A percentile compares a stretch with the other conserved stretches of the same genome.
Conservation (phyloP, 1,284 basidiomycete genomes). For the Crepidotus sp. region DNA sequence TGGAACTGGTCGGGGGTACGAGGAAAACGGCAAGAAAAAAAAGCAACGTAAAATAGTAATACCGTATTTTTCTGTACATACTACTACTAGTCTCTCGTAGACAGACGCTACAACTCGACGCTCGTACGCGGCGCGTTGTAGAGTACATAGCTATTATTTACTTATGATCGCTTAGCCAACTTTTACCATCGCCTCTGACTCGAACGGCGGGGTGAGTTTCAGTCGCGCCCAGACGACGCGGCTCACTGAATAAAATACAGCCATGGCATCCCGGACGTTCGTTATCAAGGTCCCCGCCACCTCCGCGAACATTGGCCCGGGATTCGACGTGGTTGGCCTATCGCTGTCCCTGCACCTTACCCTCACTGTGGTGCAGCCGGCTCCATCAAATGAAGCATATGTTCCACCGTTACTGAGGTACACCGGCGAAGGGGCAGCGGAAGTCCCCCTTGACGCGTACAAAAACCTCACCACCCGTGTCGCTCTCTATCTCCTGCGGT, state of each 20-base stretch:
- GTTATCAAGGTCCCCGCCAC: conserved; percentile 87
- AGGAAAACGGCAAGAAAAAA: background rate
- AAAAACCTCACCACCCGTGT: conserved; percentile 98
- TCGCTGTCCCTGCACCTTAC: conserved; percentile 86
- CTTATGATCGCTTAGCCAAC: background rate
- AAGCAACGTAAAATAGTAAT: background rate
- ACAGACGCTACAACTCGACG: no score
- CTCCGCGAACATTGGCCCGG: conserved; percentile 97
- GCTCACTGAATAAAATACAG: background rate
- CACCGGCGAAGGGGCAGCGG: conserved; percentile 80
- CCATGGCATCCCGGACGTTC: conserved; percentile 26
- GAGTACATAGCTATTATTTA: no score
- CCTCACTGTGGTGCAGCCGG: conserved; percentile 56
- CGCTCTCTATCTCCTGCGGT: conserved; percentile 93
- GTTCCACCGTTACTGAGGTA: conserved; percentile 66
- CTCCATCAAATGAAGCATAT: conserved; percentile 25
- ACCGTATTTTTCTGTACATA: background rate
- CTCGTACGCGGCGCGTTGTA: no score
- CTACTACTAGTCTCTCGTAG: no score
- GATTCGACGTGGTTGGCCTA: conserved; percentile 97
- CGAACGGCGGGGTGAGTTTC: background rate
- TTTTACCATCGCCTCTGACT: conserved; percentile 1
- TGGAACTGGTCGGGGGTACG: no score
- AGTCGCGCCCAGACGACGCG: background rate
- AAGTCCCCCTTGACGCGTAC: conserved; percentile 92